Percentiles rank a stretch among this genome's conserved stretches.
Conservation (phyloP, 1,139 yeast species). For the Geotrichum phurueaensis region DNA sequence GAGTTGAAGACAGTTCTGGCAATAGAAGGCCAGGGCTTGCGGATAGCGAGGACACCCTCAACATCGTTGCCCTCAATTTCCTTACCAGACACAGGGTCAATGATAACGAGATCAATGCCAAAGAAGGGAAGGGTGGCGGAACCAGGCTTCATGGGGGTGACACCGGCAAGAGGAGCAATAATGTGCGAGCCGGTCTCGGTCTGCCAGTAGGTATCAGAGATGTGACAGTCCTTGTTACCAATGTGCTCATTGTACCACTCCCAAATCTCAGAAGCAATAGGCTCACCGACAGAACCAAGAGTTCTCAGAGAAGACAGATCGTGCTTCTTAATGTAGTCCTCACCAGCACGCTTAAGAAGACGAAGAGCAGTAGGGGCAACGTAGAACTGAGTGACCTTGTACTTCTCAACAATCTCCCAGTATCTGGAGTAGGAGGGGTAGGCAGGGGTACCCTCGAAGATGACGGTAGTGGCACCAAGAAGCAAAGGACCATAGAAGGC, state of each 20-base stretch:
- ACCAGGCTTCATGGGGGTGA: constrained; percentile 94
- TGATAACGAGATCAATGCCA: constrained; percentile 83
- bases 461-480: constrained; percentile 84
- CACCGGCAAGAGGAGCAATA: constrained; percentile 93
- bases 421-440: constrained; percentile 95
- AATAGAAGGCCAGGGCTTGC: constrained; percentile 95
- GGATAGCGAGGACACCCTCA: constrained; percentile 91
- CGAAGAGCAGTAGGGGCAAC: constrained; percentile 98
- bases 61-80: constrained; percentile 85
- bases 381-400: constrained; percentile 92
- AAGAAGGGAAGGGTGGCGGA: constrained; percentile 95
- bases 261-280: constrained; percentile 97
- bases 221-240: constrained; percentile 79
- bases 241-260: constrained; percentile 94
- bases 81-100: constrained; percentile 85
- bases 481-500: constrained; percentile 90
- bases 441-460: constrained; percentile 97
- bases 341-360: constrained; percentile 91
- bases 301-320: constrained; percentile 89
- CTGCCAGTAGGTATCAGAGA: constrained; percentile 98
- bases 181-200: constrained; percentile 96
- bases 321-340: constrained; percentile 78
- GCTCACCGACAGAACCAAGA: constrained; percentile 97
- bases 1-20: constrained; percentile 94
- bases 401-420: constrained; percentile 92